phyloP scores from a whole-genome alignment of 2,329 filamentous ascomycete species.

The Aspergillus japonicus region DNA sequence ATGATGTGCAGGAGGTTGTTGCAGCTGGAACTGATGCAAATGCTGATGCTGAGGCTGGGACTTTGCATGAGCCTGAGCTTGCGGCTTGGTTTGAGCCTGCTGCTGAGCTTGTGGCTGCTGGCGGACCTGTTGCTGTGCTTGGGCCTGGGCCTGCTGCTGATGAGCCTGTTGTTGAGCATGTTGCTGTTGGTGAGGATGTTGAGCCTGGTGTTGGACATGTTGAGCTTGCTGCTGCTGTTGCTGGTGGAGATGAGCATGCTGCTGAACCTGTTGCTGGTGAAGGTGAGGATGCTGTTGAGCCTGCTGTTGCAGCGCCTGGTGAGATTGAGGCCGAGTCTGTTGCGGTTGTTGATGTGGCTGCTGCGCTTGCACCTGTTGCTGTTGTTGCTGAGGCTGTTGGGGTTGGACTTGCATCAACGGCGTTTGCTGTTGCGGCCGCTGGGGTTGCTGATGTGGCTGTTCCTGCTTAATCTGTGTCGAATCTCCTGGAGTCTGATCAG shows the following conservation, averaged over 20 bases:
- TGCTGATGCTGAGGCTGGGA: neutral
- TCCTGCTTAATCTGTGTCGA: neutral
- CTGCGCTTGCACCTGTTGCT: conserved; percentile 16
- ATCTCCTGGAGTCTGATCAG: neutral
- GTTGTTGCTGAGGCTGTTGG: conserved; percentile 15
- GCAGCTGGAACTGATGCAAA: conserved; percentile 3
- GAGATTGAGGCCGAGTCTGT: conserved; percentile 16
- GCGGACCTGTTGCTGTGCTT: conserved; percentile 16
- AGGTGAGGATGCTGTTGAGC: conserved; percentile 12
- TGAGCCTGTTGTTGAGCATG: conserved; percentile 17
- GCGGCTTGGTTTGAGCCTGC: neutral
- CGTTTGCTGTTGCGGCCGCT: neutral
- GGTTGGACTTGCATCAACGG: neutral
- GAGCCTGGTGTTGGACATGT: neutral
- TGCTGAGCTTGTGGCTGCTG: conserved; percentile 4
- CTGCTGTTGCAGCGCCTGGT: conserved; percentile 18
- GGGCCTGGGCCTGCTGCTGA: conserved; percentile 17
- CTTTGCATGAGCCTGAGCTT: neutral
- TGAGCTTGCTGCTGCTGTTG: neutral
- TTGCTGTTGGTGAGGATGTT: conserved; percentile 8
- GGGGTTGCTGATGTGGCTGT: neutral
- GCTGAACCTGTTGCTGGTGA: conserved; percentile 1
- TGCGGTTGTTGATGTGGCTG: conserved; percentile 14
- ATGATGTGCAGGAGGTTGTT: conserved; percentile 9
- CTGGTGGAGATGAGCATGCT: neutral